Percentiles rank a stretch among this genome's conserved stretches.
Conservation (phyloP, 1,284 basidiomycete genomes). For the Leccinum griseonigrum region DNA sequence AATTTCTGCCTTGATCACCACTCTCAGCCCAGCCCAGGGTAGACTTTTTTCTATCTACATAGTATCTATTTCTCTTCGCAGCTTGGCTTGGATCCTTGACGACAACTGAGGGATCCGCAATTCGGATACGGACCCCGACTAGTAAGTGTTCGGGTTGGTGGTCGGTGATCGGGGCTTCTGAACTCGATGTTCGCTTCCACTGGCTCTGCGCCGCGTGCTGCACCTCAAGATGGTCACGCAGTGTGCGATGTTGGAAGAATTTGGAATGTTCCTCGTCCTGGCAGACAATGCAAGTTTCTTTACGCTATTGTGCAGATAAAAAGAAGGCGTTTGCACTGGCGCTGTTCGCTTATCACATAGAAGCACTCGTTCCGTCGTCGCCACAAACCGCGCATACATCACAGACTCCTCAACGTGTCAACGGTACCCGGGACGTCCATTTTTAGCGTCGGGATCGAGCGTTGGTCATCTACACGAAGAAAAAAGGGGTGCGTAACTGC, state of each 20-base stretch:
- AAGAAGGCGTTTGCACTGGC: conserved; percentile 40
- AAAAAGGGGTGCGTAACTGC: conserved; percentile 71
- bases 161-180: neutral
- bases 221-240: conserved; percentile 91
- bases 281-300: conserved; percentile 73
- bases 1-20: too few relatives aligned
- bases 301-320: neutral
- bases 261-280: conserved; percentile 92
- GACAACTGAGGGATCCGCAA: too few relatives aligned
- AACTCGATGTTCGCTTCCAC: conserved; percentile 27
- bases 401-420: conserved; percentile 83
- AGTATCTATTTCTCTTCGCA: too few relatives aligned
- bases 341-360: conserved; percentile 89
- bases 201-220: conserved; percentile 82
- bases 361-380: conserved; percentile 89
- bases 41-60: too few relatives aligned
- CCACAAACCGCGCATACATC: conserved; percentile 61
- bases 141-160: conserved; percentile 40
- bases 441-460: conserved; percentile 93
- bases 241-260: conserved; percentile 92
- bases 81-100: too few relatives aligned
- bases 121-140: too few relatives aligned
- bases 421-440: conserved; percentile 85
- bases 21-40: too few relatives aligned
- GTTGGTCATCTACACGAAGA: conserved; percentile 94